Evolutionary conservation across 108 stramenopile genomes (phyloP), one percentile per base, ranked within the genome.

Genomic region (Pseudonitzschia multiseries): DNA sequence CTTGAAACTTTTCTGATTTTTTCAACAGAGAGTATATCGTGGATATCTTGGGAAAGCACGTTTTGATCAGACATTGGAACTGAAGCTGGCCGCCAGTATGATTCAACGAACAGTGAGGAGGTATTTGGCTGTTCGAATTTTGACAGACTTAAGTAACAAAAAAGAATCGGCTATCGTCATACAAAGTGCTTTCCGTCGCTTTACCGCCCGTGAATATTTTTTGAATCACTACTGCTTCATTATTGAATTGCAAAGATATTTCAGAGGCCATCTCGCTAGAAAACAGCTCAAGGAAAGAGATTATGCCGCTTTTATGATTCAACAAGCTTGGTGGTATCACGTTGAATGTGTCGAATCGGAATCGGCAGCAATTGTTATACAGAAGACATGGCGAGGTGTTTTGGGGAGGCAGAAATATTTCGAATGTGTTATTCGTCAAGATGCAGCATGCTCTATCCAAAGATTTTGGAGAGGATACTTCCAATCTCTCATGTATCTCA

Each of bases 361-460:
- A 9, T 51, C 22, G n/a, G 61, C 70, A 21, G 72, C 79, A n/a
- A 63, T 73, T 32, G 13, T 65, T 14, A 72, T 81, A n/a, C 74
- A 77, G 66, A 77, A 57, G 26, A 22, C 18, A 13, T 76, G 61
- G 65, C 50, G 79, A 32, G 69, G 79, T 1, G 22, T 62, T 28
- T 40, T 63, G 29, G 72, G 68, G 13, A 31, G 64, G 41, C 50
- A 57, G 24, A 53, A 59, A 65, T 21, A 18, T 9, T 31, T 43
- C 2, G 18, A 46, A 31, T 53, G 43, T 43, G 41, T 20, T 15
- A 69, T n/a, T 21, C 27, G 36, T n/a, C 44, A 32, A 10, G 27
- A 57, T 57, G 84, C 84, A 56, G 73, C 83, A 24, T 78, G 48
- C 43, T 18, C 74, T 17, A 82, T 89, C 28, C 88, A 89, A 69